These are phyloP conservation scores for Stagonosporopsis cucurbitacearum DNA, from an alignment of 2,329 filamentous ascomycete species.

Conservation along the genomic window DNA sequence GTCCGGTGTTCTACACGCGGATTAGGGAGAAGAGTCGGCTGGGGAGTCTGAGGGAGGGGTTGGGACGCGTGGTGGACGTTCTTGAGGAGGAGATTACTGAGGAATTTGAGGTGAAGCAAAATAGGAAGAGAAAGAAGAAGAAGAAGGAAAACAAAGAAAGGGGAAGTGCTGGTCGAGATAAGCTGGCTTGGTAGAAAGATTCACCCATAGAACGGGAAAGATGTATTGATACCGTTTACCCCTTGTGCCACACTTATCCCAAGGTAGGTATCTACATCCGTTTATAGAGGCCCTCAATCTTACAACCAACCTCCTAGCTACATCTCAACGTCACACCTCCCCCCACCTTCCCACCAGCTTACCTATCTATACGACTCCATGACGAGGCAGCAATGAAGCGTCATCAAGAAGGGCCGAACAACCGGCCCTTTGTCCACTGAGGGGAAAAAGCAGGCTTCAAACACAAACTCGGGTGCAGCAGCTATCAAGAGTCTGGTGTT, in stretches of 20 bases:
- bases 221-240: background rate
- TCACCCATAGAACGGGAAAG: background rate
- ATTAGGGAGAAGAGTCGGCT: constrained; percentile 61
- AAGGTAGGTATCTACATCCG: too few relatives aligned
- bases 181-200: background rate
- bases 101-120: background rate
- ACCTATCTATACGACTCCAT: constrained; percentile 75
- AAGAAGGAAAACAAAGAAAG: background rate
- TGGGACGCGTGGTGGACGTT: constrained; percentile 35
- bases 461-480: constrained; percentile 74
- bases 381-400: constrained; percentile 64
- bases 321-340: too few relatives aligned
- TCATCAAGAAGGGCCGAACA: constrained; percentile 64
- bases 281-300: too few relatives aligned
- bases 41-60: constrained; percentile 28
- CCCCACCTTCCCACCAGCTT: constrained; percentile 36
- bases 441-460: constrained; percentile 64
- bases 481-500: constrained; percentile 73
- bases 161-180: background rate
- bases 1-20: constrained; percentile 86
- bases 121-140: background rate
- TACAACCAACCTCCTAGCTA: too few relatives aligned
- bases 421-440: constrained; percentile 65
- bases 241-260: background rate
- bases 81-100: constrained; percentile 30